Evolutionary conservation across 257 asterid genomes (phyloP), one percentile per base, ranked within the genome.

Genomic region (Paraleonurus japonicus): DNA sequence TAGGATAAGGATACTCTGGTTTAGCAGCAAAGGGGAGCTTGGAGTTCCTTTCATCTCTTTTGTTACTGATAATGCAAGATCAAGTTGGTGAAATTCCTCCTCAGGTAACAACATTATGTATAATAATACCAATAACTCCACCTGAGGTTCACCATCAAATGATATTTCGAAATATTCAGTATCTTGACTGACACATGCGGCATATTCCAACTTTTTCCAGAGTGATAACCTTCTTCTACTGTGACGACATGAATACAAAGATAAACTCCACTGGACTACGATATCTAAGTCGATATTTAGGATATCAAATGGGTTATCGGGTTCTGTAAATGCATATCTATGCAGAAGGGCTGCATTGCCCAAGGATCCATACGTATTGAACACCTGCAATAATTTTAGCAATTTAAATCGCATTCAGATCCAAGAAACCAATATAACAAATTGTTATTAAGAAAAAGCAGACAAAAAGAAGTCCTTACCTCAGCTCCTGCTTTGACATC

Each of bases 321-420:
- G 81, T 83, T 93, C 98, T 7, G 96, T 84, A 72, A 93, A 93
- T 67, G 96, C 97, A 62, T 87, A 93, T 89, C 98, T 82, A 75
- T 90, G 98, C 73, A 93, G 87, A 81, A 90, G 86, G n/a, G 97
- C 96, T 79, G 98, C 97, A 83, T 87, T 93, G 41, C 98, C 96
- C 71, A 84, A 59, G 30, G 59, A 79, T 64, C 98, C 98, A 65
- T 93, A 93, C 1, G 98, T 90, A 78, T 92, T 92, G 72, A 90
- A 92, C 45, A 92, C 95, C 97, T 91, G 84, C 77, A 77, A 81
- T 50, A 57, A 35, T 62, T 43, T 50, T 20, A 69, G 50, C 9
- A 61, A 17, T 33, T 19, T 9, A 17, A 43, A n/a, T 58, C 32
- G 28, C 59, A 67, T 65, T 45, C 23, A 55, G 41, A 65, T 11